Percentiles rank a stretch among this genome's conserved stretches.
Conservation (phyloP, 2,329 filamentous ascomycete species). For the Juglanconis sp. region DNA sequence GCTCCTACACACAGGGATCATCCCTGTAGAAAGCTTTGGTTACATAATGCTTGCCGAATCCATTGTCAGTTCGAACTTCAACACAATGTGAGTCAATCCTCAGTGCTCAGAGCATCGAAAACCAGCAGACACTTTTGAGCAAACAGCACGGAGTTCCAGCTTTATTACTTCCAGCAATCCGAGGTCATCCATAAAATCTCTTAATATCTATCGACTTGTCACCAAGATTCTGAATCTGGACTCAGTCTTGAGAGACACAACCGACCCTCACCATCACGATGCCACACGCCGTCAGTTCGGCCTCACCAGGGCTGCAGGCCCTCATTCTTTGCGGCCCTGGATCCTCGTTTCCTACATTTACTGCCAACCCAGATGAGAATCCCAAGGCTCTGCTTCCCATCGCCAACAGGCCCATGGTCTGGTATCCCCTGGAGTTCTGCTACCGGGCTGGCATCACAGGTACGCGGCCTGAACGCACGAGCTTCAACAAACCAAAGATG, state of each 20-base stretch:
- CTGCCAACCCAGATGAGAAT: conserved; percentile 73
- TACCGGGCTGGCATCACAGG: conserved; percentile 75
- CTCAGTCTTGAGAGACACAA: background rate
- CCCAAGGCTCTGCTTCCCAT: conserved; percentile 81
- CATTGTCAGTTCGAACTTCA: too few relatives aligned
- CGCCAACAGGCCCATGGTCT: conserved; percentile 83
- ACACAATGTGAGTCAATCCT: too few relatives aligned
- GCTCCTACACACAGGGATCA: too few relatives aligned
- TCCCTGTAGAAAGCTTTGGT: too few relatives aligned
- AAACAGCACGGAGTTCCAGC: too few relatives aligned
- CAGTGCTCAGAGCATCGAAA: too few relatives aligned
- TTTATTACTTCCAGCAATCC: background rate
- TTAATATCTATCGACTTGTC: too few relatives aligned
- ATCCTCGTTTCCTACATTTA: conserved; percentile 79
- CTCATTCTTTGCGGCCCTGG: conserved; percentile 81
- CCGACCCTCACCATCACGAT: conserved; percentile 39
- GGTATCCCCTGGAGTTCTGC: conserved; percentile 85
- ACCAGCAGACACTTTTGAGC: too few relatives aligned
- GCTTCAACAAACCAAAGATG: background rate
- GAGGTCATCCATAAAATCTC: background rate
- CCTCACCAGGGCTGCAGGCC: conserved; percentile 75
- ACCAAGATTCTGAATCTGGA: background rate
- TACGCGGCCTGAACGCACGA: conserved; percentile 34
- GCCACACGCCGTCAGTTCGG: conserved; percentile 73
- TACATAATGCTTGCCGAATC: too few relatives aligned